Percentiles rank a stretch among this genome's conserved stretches.
These are phyloP conservation scores for Licmophora abbreviata DNA, from an alignment of 108 stramenopile species.

Conservation along the genomic window DNA sequence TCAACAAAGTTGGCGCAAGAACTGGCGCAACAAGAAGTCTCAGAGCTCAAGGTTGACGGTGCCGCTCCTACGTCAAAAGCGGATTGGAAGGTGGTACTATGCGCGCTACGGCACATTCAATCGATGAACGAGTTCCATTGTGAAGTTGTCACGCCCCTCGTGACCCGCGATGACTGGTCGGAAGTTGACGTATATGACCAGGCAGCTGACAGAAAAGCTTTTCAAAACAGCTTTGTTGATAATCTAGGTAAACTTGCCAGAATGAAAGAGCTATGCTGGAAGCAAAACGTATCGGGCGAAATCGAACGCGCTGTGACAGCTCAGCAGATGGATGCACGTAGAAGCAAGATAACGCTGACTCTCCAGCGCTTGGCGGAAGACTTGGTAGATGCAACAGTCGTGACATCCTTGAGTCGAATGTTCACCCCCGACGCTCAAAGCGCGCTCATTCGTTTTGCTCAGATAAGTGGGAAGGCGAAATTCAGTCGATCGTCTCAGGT, in stretches of 20 bases:
- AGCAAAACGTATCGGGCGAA: conserved; percentile 8
- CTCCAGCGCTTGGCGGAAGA: conserved; percentile 31
- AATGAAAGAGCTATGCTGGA: conserved; percentile 14
- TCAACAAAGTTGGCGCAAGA: conserved; percentile 7
- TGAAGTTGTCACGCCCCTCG: conserved; percentile 5
- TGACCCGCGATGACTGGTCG: conserved; percentile 10
- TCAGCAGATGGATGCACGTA: conserved; percentile 18
- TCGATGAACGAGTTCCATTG: conserved; percentile 9
- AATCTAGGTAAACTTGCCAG: conserved; percentile 17
- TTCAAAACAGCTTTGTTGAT: conserved; percentile 5
- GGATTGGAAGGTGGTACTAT: conserved; percentile 26
- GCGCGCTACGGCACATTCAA: conserved; percentile 15
- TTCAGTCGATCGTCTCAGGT: conserved; percentile 25
- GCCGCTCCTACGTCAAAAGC: conserved; percentile 9
- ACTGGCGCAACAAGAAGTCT: conserved; percentile 12
- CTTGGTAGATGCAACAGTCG: conserved; percentile 32
- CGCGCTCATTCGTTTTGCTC: conserved; percentile 46
- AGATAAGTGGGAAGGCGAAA: conserved; percentile 49
- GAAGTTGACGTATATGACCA: background rate
- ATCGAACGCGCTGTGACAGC: conserved; percentile 9
- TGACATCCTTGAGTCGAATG: conserved; percentile 24
- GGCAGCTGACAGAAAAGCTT: background rate
- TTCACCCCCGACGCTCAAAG: conserved; percentile 52
- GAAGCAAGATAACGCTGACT: conserved; percentile 10
- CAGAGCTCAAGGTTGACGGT: conserved; percentile 17